Evolutionary conservation across 2,329 filamentous ascomycete genomes (phyloP), one percentile per base, ranked within the genome.

Genomic region (Fusarium sterilihyphosum): DNA sequence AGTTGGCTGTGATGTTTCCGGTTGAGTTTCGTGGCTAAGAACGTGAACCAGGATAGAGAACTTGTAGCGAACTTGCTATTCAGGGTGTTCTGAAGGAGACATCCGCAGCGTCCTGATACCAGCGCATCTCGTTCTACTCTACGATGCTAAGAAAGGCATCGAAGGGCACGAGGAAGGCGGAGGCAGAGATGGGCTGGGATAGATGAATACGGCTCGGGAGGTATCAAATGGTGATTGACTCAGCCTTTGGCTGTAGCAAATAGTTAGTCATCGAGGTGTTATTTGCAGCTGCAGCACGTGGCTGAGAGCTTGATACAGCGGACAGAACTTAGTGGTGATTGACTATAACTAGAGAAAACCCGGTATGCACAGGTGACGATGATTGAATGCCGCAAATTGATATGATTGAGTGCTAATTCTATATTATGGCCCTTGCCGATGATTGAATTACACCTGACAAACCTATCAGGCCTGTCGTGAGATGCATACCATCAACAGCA

Each of bases 391-490:
- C 38, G 50, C 24, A 22, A 6, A 58, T 24, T 29, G 22, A 58
- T 62, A 62, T 31, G 16, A 44, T 58, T 56, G 31, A 58, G 50
- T 44, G 18, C 60, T 62, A 58, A 57, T 62, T 58, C 60, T 62
- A 58, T 13, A 31, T 22, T 33, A 22, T 57, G 35, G n/a, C 35
- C 53, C 38, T 31, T 31, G 53, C n/a, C 29, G 24, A 57, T 57
- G 26, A 57, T 8, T 20, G 38, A 43, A 43, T 57, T 29, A 43
- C n/a, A 44, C 50, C 31, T 62, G 31, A 31, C 50, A 62, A 8
- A 6, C 38, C 31, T 6, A 12, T 3, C 8, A 57, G 12, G 24
- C 9, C 16, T 58, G 31, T 11, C 31, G 38, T 24, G 12, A 46
- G 24, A 38, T 58, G 31, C 38, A 58, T 58, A 62, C 18, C 31